Conservation (phyloP, 805 yeast species). For the Myxozyma geophila region DNA sequence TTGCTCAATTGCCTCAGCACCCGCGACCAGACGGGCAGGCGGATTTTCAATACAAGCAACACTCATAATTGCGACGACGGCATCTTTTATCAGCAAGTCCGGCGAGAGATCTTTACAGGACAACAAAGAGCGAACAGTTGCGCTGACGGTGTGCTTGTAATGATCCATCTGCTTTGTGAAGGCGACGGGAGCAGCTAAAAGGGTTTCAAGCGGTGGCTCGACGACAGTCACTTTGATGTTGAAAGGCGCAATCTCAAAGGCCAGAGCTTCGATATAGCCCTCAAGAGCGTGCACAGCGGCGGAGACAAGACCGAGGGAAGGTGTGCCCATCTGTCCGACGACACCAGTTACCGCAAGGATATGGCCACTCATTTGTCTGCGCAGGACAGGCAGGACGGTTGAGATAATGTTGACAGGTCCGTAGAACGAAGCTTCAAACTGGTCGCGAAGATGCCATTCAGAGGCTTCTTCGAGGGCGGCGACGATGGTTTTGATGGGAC, state of each 20-base stretch:
- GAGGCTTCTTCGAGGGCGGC: conserved; percentile 37
- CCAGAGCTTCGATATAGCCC: conserved; percentile 44
- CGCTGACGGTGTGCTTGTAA: conserved; percentile 30
- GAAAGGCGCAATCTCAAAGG: conserved; percentile 41
- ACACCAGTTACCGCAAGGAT: conserved; percentile 41
- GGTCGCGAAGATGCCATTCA: conserved; percentile 39
- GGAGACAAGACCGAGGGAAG: conserved; percentile 39
- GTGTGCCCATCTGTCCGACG: conserved; percentile 42
- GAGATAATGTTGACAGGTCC: conserved; percentile 40
- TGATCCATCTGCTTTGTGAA: conserved; percentile 28
- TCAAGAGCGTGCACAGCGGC: conserved; percentile 44
- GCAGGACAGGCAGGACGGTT: conserved; percentile 41
- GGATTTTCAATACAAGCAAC: conserved; percentile 45
- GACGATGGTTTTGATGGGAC: conserved; percentile 23
- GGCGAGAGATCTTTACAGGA: conserved; percentile 35
- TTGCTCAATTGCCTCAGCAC: conserved; percentile 42
- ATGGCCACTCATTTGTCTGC: conserved; percentile 41
- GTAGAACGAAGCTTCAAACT: conserved; percentile 34
- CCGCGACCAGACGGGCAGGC: conserved; percentile 43
- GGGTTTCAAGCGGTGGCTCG: conserved; percentile 41
- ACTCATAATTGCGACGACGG: conserved; percentile 37
- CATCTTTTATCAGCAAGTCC: conserved; percentile 36
- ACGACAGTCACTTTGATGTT: conserved; percentile 43
- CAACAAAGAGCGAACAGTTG: conserved; percentile 34
- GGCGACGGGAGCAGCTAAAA: conserved; percentile 33